Base-by-base conservation (phyloP, 768 basidiomycete genomes). In the Crassisporium funariophilum region DNA sequence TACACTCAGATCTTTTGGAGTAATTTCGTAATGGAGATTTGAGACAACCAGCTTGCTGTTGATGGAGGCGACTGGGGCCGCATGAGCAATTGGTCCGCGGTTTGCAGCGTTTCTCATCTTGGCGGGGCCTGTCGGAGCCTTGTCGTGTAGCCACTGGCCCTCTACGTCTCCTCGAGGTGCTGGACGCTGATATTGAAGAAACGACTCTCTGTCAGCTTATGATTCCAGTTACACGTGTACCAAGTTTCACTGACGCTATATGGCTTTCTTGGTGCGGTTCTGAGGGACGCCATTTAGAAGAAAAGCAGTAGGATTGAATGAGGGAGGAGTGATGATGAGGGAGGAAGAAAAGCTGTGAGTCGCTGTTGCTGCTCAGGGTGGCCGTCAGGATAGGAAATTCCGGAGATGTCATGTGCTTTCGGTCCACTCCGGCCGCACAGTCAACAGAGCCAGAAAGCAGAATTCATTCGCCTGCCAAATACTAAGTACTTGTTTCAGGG, bases 21-120 rank as follows among this genome's bases (percentile, higher is more conserved):
- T 88, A 34, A 97, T 81, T 59, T 95, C 93, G 56, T 95, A 97
- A 71, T 97, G 94, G 54, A 97, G 59, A 65, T 92, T 92, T 59
- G 88, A 83, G 55, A 95, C 86, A 52, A 88, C 64, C 54, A 95
- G 80, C 62, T 83, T 83, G 44, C 43, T 66, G 53, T 69, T 70
- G 52, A 57, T 68, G 53, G 74, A 77, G 3, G 70, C 58, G 11
- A 69, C 57, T 19, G 72, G 62, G 3, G 56, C 46, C 15, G 62
- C 53, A 15, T 58, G 44, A 15, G 59, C 37, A 15, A 35, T 45
- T 46, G 49, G 51, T 6, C 40, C 49, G 15, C 44, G 53, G 56
- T 62, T 66, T 41, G 56, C 31, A 55, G 56, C 52, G 60, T 43
- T 56, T 45, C 55, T 56, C 47, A 57, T 50, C 46, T 49, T 55